phyloP scores from a whole-genome alignment of 129 eudicot genomes.

The Lonicera japonica region DNA sequence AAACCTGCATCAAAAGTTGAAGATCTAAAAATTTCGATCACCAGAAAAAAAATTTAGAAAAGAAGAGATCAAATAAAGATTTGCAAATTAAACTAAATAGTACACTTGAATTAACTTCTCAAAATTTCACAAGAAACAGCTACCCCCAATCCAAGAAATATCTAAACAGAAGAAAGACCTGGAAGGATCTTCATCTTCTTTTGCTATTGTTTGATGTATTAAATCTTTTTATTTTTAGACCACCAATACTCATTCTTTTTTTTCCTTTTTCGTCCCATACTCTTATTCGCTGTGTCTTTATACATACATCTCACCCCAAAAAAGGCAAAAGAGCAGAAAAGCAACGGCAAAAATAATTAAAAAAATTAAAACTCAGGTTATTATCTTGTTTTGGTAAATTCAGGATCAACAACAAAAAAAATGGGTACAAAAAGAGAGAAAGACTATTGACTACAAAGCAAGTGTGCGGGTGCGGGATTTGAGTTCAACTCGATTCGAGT shows the following conservation, averaged over 20 bases:
- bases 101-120: too few relatives aligned
- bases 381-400: conserved; percentile 20
- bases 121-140: conserved; percentile 1
- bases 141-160: conserved; percentile 5
- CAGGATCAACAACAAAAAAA: not conserved
- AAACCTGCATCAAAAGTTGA: not conserved
- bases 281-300: conserved; percentile 29
- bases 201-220: conserved; percentile 17
- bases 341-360: not conserved
- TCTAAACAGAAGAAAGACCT: conserved; percentile 12
- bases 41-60: not conserved
- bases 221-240: conserved; percentile 35
- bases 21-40: not conserved
- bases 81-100: too few relatives aligned
- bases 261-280: conserved; percentile 33
- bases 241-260: conserved; percentile 25
- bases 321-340: conserved; percentile 23
- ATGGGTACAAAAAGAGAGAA: not conserved
- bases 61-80: not conserved
- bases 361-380: not conserved
- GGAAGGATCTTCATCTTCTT: conserved; percentile 22
- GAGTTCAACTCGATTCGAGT: too few relatives aligned
- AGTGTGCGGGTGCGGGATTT: too few relatives aligned
- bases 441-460: too few relatives aligned
- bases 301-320: conserved; percentile 18